A percentile compares a stretch with the other conserved stretches of the same genome.
Conservation (phyloP, 495 filamentous ascomycete genomes). For the Penicillium pancosmium region DNA sequence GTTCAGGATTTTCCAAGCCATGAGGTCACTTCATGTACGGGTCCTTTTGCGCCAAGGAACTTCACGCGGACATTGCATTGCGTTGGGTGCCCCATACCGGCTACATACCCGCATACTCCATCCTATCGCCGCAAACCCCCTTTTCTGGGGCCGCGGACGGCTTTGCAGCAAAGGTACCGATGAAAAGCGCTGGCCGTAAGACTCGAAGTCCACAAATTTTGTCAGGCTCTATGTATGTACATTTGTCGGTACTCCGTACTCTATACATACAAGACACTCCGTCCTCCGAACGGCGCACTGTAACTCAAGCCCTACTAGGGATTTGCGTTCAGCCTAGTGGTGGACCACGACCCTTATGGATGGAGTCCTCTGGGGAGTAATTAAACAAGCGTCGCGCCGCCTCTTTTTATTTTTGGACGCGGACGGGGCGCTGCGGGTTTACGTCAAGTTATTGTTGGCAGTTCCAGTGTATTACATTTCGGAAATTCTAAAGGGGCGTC, state of each 20-base stretch:
- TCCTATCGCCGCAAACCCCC: constrained; percentile 9
- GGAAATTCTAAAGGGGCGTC: neutral
- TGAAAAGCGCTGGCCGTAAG: neutral
- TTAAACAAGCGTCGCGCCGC: constrained; percentile 7
- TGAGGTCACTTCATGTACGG: constrained; percentile 11
- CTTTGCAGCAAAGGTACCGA: constrained; percentile 9
- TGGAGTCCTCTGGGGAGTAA: constrained; percentile 8
- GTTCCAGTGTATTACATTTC: constrained; percentile 1
- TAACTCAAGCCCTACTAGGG: neutral
- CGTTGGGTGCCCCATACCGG: neutral
- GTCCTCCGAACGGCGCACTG: too few relatives aligned
- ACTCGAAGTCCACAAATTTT: neutral
- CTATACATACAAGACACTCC: too few relatives aligned
- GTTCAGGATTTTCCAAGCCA: constrained; percentile 26
- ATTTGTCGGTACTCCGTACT: neutral
- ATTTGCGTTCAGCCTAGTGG: constrained; percentile 8
- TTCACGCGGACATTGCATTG: constrained; percentile 7
- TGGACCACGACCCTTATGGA: constrained; percentile 13
- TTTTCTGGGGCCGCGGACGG: constrained; percentile 9
- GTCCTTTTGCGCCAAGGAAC: constrained; percentile 7
- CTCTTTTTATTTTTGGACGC: constrained; percentile 2
- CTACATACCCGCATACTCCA: constrained; percentile 1
- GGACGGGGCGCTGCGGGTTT: neutral
- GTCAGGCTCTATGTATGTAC: neutral
- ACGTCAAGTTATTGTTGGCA: constrained; percentile 1